These are phyloP conservation scores for Thermochaetoides dissita DNA, from an alignment of 2,329 filamentous ascomycete species.

Conservation along the genomic window DNA sequence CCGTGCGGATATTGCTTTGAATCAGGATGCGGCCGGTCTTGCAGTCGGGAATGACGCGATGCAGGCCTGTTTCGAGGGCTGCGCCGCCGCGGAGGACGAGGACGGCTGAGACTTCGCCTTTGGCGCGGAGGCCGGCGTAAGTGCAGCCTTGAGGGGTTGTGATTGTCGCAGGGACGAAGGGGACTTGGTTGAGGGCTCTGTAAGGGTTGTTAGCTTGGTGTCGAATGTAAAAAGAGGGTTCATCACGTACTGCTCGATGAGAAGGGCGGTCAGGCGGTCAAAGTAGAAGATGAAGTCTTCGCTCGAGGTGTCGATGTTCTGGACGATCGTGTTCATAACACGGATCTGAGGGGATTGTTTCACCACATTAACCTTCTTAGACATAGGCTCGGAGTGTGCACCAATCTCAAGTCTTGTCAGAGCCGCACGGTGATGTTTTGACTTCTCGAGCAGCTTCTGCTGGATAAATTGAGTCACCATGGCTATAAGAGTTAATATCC, in stretches of 20 bases:
- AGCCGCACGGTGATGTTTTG: conserved; percentile 64
- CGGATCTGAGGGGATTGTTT: conserved; percentile 65
- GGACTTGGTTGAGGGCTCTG: conserved; percentile 63
- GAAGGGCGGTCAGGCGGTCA: conserved; percentile 69
- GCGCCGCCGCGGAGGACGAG: conserved; percentile 80
- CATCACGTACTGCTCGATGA: conserved; percentile 57
- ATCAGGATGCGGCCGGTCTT: conserved; percentile 80
- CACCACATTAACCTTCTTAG: conserved; percentile 59
- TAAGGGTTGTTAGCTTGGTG: not conserved
- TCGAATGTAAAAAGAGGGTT: no score
- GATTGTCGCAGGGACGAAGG: conserved; percentile 50
- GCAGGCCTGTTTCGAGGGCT: conserved; percentile 74
- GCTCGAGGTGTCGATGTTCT: conserved; percentile 60
- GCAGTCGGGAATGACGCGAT: conserved; percentile 84
- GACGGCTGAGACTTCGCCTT: conserved; percentile 70
- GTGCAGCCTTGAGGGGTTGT: conserved; percentile 54
- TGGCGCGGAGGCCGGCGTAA: conserved; percentile 58
- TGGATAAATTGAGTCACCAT: conserved; percentile 94
- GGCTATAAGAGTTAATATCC: conserved; percentile 28
- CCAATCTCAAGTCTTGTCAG: conserved; percentile 62
- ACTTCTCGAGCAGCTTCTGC: conserved; percentile 76
- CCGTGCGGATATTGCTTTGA: conserved; percentile 70
- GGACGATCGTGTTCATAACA: conserved; percentile 83
- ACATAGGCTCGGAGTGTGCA: conserved; percentile 57
- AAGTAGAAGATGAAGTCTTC: conserved; percentile 98